These are phyloP conservation scores for Coniella vitis DNA, from an alignment of 2,329 filamentous ascomycete genomes.

Conservation along the genomic window DNA sequence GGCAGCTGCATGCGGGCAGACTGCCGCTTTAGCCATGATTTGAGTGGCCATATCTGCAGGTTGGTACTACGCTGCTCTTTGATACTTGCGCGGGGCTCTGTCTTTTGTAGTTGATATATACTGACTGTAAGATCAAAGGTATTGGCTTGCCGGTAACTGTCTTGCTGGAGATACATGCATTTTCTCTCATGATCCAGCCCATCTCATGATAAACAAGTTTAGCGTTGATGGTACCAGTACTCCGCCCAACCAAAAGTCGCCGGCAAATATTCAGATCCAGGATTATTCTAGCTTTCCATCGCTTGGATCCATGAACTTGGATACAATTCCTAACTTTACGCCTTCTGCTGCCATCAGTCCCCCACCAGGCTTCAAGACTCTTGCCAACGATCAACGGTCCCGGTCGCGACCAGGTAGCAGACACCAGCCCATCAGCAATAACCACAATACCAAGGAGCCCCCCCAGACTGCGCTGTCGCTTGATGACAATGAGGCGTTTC, in stretches of 20 bases:
- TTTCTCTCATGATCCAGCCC: constrained; percentile 91
- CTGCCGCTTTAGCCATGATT: constrained; percentile 93
- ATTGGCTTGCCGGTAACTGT: constrained; percentile 94
- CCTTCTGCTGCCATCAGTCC: constrained; percentile 51
- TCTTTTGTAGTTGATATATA: no score
- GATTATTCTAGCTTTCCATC: constrained; percentile 83
- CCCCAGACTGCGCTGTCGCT: constrained; percentile 67
- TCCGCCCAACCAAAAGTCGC: constrained; percentile 54
- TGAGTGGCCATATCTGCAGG: constrained; percentile 97
- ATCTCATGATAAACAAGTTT: constrained; percentile 70
- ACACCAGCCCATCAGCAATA: constrained; percentile 48
- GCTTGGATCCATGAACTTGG: constrained; percentile 53
- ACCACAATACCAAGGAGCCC: constrained; percentile 37
- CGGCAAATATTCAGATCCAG: constrained; percentile 68
- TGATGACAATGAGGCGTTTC: constrained; percentile 94
- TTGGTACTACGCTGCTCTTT: constrained; percentile 44
- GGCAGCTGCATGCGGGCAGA: constrained; percentile 94
- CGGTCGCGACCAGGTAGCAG: constrained; percentile 81
- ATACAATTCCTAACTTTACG: constrained; percentile 49
- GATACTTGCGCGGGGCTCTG: no score
- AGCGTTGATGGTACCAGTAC: constrained; percentile 63
- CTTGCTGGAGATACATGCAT: constrained; percentile 89
- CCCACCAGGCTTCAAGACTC: constrained; percentile 64
- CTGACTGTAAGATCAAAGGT: no score
- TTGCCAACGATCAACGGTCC: constrained; percentile 57